Percentiles rank a stretch among this genome's conserved stretches.
Evolutionary conservation across 208 protist species (phyloP).

Genomic region (Leishmania arabica): DNA sequence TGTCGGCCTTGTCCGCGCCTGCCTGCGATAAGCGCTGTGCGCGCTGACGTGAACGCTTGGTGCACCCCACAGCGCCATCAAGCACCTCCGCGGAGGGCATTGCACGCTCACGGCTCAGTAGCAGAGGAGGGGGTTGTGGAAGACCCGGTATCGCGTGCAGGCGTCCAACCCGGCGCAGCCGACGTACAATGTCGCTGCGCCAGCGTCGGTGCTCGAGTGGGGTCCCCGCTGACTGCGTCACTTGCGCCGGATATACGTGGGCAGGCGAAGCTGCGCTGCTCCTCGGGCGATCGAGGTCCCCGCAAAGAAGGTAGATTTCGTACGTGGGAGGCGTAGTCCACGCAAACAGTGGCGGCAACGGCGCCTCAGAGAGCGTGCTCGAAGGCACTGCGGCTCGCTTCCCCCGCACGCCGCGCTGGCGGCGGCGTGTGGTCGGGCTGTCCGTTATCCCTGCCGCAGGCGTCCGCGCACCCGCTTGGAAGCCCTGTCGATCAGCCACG

Average conservation of each 20-base stretch:
- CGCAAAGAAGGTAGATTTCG: slow-evolving; percentile 20
- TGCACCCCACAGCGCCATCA: background rate
- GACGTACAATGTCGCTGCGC: background rate
- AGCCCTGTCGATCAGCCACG: background rate
- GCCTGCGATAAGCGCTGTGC: too few species aligned
- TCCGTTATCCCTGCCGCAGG: background rate
- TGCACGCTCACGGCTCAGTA: background rate
- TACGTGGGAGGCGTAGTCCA: slow-evolving; percentile 24
- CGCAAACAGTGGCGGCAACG: background rate
- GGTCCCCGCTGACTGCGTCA: background rate
- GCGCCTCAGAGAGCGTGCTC: background rate
- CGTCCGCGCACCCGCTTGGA: background rate
- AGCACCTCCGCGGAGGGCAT: background rate
- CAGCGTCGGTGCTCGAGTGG: background rate
- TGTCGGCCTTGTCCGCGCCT: background rate
- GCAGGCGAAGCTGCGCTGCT: background rate
- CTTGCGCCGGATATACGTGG: too few species aligned
- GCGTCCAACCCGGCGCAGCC: slow-evolving; percentile 8
- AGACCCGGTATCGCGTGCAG: slow-evolving; percentile 39
- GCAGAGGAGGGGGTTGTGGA: slow-evolving; percentile 24
- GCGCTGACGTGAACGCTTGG: background rate
- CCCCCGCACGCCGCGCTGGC: background rate
- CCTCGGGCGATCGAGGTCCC: background rate
- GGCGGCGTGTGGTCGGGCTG: background rate
- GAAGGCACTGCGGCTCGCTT: background rate